Evolutionary conservation across 2,329 filamentous ascomycete species (phyloP), one percentile per base, ranked within the genome.

Genomic region (Fusarium sp.): DNA sequence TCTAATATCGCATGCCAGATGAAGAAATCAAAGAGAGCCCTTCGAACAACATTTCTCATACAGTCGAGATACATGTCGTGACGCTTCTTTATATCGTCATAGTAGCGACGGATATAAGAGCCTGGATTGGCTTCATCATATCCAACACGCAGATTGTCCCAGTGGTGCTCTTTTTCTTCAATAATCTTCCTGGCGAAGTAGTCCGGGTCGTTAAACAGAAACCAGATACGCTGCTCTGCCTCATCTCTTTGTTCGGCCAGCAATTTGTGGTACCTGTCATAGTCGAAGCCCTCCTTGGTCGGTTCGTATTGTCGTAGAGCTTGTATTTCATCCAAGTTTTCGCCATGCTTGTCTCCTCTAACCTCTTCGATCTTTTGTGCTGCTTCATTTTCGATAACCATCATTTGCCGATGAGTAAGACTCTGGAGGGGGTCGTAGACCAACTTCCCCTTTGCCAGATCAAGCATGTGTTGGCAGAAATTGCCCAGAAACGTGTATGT

Each of bases 101-200:
- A 39, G 10, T 74, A 74, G 6, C 34, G n/a, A 6, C 54, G 48
- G 18, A 67, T 64, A 23, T 58, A 18, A 7, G 4, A 5, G 12
- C 44, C 41, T 30, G 23, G n/a, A 14, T 26, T 25, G 21, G n/a
- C 14, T 16, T 46, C 21, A 3, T 41, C 34, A 21, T 70, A 70
- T 28, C 55, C 23, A 18, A 58, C 16, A 4, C 30, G 16, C 8
- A 74, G n/a, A 34, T 74, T 74, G 19, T 34, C 37, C 69, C 69
- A 74, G n/a, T 74, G 67, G 25, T 74, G 71, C 8, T 71, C 58
- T 28, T 69, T 74, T 49, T 73, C 64, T 11, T 74, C 71, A 12
- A 64, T 23, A 23, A 74, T 28, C 4, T 25, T 30, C 18, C 66
- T 31, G 13, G 44, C 39, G 26, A 74, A 72, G 42, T 74, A 74